phyloP scores from a whole-genome alignment of 805 yeast species.

The Isabelozyma pseudorhagii region DNA sequence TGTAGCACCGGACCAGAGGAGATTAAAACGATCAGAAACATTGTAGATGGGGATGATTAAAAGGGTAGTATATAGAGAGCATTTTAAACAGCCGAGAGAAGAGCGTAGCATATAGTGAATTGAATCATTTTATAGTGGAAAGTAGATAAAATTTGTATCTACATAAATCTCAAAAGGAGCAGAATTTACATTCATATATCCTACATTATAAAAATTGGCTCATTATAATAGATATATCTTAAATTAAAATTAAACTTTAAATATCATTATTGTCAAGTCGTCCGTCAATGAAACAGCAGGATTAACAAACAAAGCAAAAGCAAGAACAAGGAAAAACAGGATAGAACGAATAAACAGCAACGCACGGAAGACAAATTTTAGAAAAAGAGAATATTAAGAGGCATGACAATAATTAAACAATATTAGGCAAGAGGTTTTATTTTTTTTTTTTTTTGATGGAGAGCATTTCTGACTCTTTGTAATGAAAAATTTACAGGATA shows the following conservation, averaged over 20 bases:
- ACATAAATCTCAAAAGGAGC: too few species aligned
- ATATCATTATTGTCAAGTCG: neutral
- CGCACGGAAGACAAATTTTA: conserved; percentile 40
- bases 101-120: too few species aligned
- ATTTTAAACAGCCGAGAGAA: too few species aligned
- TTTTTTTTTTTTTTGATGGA: neutral
- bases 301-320: too few species aligned
- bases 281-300: neutral
- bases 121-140: too few species aligned
- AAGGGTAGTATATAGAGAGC: too few species aligned
- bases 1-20: conserved; percentile 65
- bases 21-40: neutral
- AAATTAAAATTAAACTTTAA: neutral
- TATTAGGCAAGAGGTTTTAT: neutral
- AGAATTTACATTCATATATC: too few species aligned
- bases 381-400: conserved; percentile 7
- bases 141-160: too few species aligned
- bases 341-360: conserved; percentile 75
- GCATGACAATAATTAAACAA: neutral
- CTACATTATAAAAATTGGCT: too few species aligned
- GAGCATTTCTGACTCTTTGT: conserved; percentile 10
- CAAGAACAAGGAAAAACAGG: neutral
- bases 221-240: too few species aligned
- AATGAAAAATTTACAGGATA: conserved; percentile 45
- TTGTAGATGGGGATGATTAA: neutral